Conservation (phyloP, 192 early-diverging fungal genomes). For the Geranomyces variabilis region DNA sequence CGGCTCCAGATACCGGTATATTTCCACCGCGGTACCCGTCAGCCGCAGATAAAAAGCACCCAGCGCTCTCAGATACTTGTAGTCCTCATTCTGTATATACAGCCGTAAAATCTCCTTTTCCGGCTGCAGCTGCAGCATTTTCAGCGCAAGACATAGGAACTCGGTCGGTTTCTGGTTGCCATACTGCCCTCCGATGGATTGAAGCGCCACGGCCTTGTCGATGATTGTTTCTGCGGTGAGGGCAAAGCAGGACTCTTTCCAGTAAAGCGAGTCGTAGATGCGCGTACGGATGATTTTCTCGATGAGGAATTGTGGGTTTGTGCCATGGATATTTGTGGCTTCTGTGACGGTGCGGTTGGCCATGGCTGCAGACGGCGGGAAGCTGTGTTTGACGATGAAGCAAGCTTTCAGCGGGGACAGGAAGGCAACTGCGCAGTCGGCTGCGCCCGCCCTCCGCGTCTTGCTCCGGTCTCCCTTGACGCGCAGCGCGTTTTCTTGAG, state of each 20-base stretch:
- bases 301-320: constrained; percentile 90
- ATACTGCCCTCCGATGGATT: constrained; percentile 79
- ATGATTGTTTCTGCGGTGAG: constrained; percentile 88
- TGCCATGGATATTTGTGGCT: constrained; percentile 78
- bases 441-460: too few relatives aligned
- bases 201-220: constrained; percentile 81
- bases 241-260: constrained; percentile 97
- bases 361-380: constrained; percentile 22
- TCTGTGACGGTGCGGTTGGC: constrained; percentile 46
- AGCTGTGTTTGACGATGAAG: too few relatives aligned
- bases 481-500: too few relatives aligned
- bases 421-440: too few relatives aligned
- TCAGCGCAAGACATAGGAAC: constrained; percentile 86
- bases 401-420: too few relatives aligned
- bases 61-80: constrained; percentile 85
- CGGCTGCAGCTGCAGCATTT: constrained; percentile 92
- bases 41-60: constrained; percentile 89
- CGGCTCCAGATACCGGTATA: constrained; percentile 86
- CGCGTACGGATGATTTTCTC: constrained; percentile 91
- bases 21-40: constrained; percentile 72
- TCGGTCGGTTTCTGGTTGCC: constrained; percentile 87
- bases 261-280: constrained; percentile 91
- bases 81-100: constrained; percentile 80
- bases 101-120: constrained; percentile 82
- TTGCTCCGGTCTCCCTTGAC: too few relatives aligned